phyloP scores from a whole-genome alignment of 1,284 basidiomycete genomes.

The Boletus chippewaensis region DNA sequence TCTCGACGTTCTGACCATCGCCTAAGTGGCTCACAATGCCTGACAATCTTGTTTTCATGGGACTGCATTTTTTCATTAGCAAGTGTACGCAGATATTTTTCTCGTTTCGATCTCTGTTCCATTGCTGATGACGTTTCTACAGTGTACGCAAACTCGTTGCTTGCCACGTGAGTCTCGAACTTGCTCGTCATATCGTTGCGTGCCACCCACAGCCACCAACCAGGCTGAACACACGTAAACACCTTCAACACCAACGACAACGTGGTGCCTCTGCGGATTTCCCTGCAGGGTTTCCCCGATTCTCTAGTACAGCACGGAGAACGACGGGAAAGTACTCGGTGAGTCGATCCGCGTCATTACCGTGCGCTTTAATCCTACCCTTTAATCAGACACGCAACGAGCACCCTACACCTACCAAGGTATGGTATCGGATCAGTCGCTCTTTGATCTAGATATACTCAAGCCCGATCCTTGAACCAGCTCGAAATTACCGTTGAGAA shows the following conservation, averaged over 20 bases:
- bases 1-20: constrained; percentile 20
- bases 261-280: constrained; percentile 28
- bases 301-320: constrained; percentile 15
- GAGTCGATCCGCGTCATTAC: not conserved
- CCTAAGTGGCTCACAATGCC: constrained; percentile 45
- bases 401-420: constrained; percentile 14
- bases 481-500: constrained; percentile 29
- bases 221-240: constrained; percentile 29
- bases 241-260: constrained; percentile 27
- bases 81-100: constrained; percentile 34
- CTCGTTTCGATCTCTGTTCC: not conserved
- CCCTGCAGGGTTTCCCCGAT: constrained; percentile 29
- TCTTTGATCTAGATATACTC: not conserved
- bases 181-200: not conserved
- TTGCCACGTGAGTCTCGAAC: constrained; percentile 28
- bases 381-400: constrained; percentile 9
- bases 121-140: not conserved
- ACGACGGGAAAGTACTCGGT: constrained; percentile 11
- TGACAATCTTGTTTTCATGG: constrained; percentile 44
- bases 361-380: not conserved
- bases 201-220: not conserved
- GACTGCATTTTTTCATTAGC: constrained; percentile 45
- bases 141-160: constrained; percentile 33
- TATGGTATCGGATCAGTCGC: not conserved
- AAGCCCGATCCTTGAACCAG: constrained; percentile 9